Base-by-base conservation (phyloP, 352 stramenopile species). In the Phytophthora idaei region DNA sequence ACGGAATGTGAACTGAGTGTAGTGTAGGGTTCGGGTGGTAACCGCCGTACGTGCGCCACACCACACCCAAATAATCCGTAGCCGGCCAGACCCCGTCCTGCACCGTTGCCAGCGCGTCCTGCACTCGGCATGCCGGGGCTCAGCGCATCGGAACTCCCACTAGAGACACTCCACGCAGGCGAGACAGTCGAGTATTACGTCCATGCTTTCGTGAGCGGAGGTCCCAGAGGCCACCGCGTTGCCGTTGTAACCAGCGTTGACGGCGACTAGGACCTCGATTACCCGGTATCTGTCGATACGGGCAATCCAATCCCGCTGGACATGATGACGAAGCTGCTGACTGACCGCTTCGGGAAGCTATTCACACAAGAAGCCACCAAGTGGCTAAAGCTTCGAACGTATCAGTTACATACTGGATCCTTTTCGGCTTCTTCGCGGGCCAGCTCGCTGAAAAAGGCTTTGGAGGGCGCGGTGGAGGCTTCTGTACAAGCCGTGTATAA, bases 321-420 rank as follows among this genome's bases (percentile, higher is more conserved):
- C 8, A 39, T 39, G 34, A 39, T 39, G 34, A 11, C 34, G 5
- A 39, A 39, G 34, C 9, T 5, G 34, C 9, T 39, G 4, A 8
- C 34, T 9, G 34, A 39, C 34, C 34, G 34, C 34, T 39, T 39
- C 9, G 34, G 34, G 9, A 39, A 39, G 5, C 34, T 11, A 39
- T 39, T 39, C 8, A 5, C 5, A 2, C 34, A 2, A 3, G 34
- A 39, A 39, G 4, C 6, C 6, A 39, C 34, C 2, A 39, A 39
- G 32, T 63, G 31, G 55, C 55, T 42, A 11, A 54, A 62, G 11
- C 6, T 54, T 28, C 55, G 55, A 2, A 62, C 31, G 0, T 53
- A 31, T 21, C 11, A 53, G 1, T 3, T 62, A 44, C 29, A 46
- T 21, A 0, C 42, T 36, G 55, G 55, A 27, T 4, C 32, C 17